Conservation (phyloP, 2,329 filamentous ascomycete species). For the Monilinia aucupariae region DNA sequence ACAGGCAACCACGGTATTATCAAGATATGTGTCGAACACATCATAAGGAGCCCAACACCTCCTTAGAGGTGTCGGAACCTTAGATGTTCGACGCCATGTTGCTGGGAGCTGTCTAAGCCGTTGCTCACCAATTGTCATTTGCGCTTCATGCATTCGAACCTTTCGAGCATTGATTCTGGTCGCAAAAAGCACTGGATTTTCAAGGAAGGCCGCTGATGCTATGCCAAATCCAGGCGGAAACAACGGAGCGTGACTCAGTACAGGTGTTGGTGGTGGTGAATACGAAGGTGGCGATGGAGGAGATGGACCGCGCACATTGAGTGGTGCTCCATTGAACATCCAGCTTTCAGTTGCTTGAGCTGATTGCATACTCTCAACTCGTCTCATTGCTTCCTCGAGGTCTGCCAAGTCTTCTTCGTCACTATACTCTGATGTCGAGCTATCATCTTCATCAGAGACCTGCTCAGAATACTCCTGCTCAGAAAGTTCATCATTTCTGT, state of each 20-base stretch:
- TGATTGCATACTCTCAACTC: too few relatives aligned
- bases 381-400: background rate
- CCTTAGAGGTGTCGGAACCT: background rate
- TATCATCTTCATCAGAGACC: background rate
- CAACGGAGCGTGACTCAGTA: background rate
- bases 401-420: background rate
- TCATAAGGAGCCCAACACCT: slow-evolving; percentile 11
- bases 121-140: background rate
- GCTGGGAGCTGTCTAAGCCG: background rate
- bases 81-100: background rate
- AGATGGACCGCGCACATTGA: background rate
- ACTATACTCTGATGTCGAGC: background rate
- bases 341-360: background rate
- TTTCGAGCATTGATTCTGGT: slow-evolving; percentile 3
- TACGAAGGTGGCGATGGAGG: background rate
- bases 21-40: background rate
- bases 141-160: background rate
- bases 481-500: background rate
- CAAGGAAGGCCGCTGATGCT: background rate
- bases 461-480: background rate
- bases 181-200: background rate
- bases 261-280: background rate
- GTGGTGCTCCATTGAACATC: background rate
- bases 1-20: slow-evolving; percentile 2
- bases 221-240: background rate